A percentile compares a stretch with the other conserved stretches of the same genome.
Conservation (phyloP, 352 stramenopile species). For the Discostella stelligera region DNA sequence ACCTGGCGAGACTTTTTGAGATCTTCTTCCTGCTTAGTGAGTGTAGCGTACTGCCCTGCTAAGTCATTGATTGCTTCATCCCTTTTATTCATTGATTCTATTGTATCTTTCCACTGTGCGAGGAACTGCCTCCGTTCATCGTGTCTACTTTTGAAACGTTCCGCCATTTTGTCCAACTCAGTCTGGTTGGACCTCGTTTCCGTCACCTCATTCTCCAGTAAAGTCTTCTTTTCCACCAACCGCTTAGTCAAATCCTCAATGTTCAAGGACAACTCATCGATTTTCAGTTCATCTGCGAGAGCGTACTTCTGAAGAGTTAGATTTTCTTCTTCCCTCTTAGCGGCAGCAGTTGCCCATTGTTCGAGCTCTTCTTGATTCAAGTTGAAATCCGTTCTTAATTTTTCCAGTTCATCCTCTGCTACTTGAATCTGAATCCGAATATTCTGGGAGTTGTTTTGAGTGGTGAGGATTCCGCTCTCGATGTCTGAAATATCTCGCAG, state of each 20-base stretch:
- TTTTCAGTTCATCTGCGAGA: constrained; percentile 90
- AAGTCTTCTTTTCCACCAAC: constrained; percentile 84
- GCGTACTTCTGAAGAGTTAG: constrained; percentile 91
- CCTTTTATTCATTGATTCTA: constrained; percentile 89
- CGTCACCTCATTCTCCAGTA: constrained; percentile 84
- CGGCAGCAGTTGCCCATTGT: constrained; percentile 92
- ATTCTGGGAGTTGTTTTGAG: constrained; percentile 83
- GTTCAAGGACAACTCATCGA: constrained; percentile 91
- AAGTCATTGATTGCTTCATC: constrained; percentile 91
- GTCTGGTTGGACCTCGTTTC: constrained; percentile 94
- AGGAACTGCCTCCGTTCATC: constrained; percentile 91
- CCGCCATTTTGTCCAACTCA: constrained; percentile 92
- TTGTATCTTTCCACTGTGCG: constrained; percentile 92
- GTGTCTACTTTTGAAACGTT: constrained; percentile 91
- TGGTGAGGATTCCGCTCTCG: constrained; percentile 65
- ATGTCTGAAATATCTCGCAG: constrained; percentile 60
- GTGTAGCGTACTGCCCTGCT: constrained; percentile 86
- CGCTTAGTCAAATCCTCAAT: constrained; percentile 91
- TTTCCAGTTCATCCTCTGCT: constrained; percentile 92
- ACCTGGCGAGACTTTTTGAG: constrained; percentile 29
- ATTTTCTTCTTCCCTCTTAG: constrained; percentile 95
- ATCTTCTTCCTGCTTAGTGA: constrained; percentile 64
- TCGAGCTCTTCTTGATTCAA: constrained; percentile 98
- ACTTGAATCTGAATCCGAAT: constrained; percentile 88
- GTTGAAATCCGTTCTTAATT: constrained; percentile 96